A percentile compares a stretch with the other conserved stretches of the same genome.
phyloP scores from a whole-genome alignment of 164 flowering plant species.

The Umbilicus rupestris region DNA sequence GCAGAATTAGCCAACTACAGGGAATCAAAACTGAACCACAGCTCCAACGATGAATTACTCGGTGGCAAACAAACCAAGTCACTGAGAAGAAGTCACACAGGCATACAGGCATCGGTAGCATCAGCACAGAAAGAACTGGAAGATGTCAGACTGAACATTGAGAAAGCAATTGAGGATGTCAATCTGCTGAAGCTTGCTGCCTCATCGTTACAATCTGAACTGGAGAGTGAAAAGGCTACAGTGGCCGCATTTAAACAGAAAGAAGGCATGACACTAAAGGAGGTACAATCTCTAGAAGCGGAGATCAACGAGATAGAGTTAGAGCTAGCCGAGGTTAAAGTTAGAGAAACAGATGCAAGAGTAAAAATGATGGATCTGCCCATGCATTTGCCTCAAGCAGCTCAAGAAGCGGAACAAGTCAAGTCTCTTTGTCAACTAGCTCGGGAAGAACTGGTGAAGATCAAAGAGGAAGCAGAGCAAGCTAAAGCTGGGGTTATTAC shows the following conservation, averaged over 20 bases:
- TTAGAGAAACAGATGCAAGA: conserved; percentile 66
- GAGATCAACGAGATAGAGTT: conserved; percentile 51
- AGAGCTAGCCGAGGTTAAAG: conserved; percentile 47
- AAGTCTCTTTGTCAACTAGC: conserved; percentile 41
- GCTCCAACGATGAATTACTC: conserved; percentile 16
- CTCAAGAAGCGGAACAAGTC: conserved; percentile 66
- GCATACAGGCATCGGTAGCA: conserved; percentile 42
- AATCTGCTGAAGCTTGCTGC: conserved; percentile 61
- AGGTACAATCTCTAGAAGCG: conserved; percentile 75
- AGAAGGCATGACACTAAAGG: conserved; percentile 82
- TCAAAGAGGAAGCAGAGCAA: conserved; percentile 68
- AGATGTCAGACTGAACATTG: conserved; percentile 62
- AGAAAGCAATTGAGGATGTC: conserved; percentile 64
- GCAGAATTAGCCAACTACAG: conserved; percentile 69
- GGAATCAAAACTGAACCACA: conserved; percentile 53
- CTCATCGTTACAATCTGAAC: conserved; percentile 50
- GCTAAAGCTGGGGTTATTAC: conserved; percentile 74
- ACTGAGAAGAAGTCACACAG: conserved; percentile 30
- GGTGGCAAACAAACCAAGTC: conserved; percentile 14
- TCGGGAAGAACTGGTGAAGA: conserved; percentile 54
- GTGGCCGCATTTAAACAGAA: conserved; percentile 53
- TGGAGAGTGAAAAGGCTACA: conserved; percentile 59
- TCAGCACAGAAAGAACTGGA: conserved; percentile 69
- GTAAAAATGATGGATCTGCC: conserved; percentile 76
- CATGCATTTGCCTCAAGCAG: conserved; percentile 58